Evolutionary conservation across 1,139 yeast genomes (phyloP), one percentile per base, ranked within the genome.

Genomic region (Waltiozyma sp.): DNA sequence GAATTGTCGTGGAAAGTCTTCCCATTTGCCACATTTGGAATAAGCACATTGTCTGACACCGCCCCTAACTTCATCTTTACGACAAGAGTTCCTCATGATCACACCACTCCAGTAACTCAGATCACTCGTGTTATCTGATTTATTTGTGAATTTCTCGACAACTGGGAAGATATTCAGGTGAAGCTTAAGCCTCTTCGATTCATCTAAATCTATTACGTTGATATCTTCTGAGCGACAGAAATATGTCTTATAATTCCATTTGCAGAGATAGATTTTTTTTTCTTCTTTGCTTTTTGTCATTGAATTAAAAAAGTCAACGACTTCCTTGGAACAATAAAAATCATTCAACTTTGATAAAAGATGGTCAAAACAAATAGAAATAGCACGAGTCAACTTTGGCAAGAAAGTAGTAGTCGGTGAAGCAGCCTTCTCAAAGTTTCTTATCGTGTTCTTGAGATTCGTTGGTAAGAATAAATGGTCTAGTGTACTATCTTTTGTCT

Each of bases 101-200:
- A 89, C 95, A 4, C 96, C 95, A 3, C 96, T 87, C 98, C 98
- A 91, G 63, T 89, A 88, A 54, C 84, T 83, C 70, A 88, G 78
- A 54, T 88, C 96, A 39, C 81, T 75, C 3, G 76, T 65, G 55
- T 72, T 72, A 34, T 75, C 73, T 21, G 77, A 69, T 49, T 78
- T 76, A 43, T 84, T 80, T 0, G 97, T 91, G 61, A 86, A 89
- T 58, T 83, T 80, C 61, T 91, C 98, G 38, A 89, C 96, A 49
- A 91, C 65, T 14, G 95, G 95, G 65, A 91, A 91, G 26, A 89
- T 66, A 58, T 91, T 88, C 33, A 84, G 66, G 43, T 69, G 63
- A 19, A 58, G 50, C 40, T 45, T 40, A 40, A 51, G 23, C 38
- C 24, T 16, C 7, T 14, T 21, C 4, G 39, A 21, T 15, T 31